phyloP scores from a whole-genome alignment of 768 basidiomycete genomes.

The Hydnomerulius pinastri region DNA sequence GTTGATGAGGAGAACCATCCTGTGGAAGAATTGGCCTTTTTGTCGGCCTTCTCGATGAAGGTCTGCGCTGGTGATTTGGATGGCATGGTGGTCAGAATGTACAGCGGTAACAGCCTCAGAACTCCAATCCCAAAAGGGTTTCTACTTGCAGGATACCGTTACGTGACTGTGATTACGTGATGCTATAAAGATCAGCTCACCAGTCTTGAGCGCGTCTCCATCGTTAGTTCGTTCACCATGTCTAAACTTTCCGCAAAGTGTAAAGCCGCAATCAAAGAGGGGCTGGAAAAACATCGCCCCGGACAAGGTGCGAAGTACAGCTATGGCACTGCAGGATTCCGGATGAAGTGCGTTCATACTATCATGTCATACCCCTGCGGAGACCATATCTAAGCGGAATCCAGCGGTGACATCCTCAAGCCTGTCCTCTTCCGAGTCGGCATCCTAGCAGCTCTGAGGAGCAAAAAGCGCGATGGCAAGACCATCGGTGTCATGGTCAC shows the following conservation, averaged over 20 bases:
- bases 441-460: constrained; percentile 84
- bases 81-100: constrained; percentile 47
- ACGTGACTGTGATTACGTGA: constrained; percentile 19
- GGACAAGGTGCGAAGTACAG: constrained; percentile 69
- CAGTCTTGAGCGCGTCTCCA: not conserved
- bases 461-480: constrained; percentile 88
- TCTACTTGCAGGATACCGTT: not conserved
- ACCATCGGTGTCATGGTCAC: constrained; percentile 99
- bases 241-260: constrained; percentile 32
- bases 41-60: constrained; percentile 86
- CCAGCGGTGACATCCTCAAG: constrained; percentile 71
- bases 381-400: constrained; percentile 10
- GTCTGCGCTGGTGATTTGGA: constrained; percentile 77
- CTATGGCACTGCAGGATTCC: constrained; percentile 95
- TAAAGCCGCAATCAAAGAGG: constrained; percentile 45
- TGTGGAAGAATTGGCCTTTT: constrained; percentile 80
- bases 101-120: not conserved
- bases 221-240: constrained; percentile 30
- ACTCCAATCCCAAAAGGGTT: too few relatives aligned
- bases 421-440: constrained; percentile 95
- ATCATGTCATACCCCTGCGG: constrained; percentile 3
- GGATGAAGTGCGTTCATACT: constrained; percentile 75
- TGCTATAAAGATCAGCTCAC: not conserved
- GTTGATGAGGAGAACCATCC: constrained; percentile 89
- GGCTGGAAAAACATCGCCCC: constrained; percentile 69